A percentile compares a stretch with the other conserved stretches of the same genome.
These are phyloP conservation scores for Eustoma russellianum DNA, from an alignment of 257 asterid species.

Conservation along the genomic window DNA sequence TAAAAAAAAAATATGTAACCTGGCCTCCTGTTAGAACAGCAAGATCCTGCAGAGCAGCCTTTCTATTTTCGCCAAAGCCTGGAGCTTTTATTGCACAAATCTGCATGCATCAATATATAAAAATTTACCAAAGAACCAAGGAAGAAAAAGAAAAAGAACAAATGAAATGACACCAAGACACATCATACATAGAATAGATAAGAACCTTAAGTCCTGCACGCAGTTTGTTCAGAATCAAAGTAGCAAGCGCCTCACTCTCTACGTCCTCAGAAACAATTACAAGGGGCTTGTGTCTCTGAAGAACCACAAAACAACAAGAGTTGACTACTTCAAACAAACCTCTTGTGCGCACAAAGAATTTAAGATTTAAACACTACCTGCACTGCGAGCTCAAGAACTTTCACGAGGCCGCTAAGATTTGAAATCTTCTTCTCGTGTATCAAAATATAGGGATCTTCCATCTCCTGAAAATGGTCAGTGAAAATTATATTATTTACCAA, in stretches of 20 bases:
- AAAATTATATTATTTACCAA: neutral
- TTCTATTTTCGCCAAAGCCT: conserved; percentile 93
- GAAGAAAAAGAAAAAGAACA: neutral
- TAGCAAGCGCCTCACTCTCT: conserved; percentile 94
- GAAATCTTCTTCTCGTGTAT: conserved; percentile 91
- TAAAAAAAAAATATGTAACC: conserved; percentile 22
- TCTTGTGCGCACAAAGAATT: neutral
- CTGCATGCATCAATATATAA: conserved; percentile 23
- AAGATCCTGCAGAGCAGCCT: conserved; percentile 70
- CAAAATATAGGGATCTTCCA: conserved; percentile 80
- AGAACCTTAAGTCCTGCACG: conserved; percentile 88
- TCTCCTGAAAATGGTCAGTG: conserved; percentile 36
- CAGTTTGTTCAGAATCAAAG: conserved; percentile 83
- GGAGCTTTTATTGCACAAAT: conserved; percentile 96
- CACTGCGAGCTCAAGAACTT: conserved; percentile 74
- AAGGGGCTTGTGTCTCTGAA: conserved; percentile 78
- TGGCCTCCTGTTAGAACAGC: conserved; percentile 89
- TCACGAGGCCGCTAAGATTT: conserved; percentile 62
- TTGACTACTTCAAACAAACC: neutral
- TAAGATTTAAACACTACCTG: conserved; percentile 37
- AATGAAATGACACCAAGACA: neutral
- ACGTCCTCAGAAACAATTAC: conserved; percentile 85
- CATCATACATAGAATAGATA: neutral
- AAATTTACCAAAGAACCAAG: neutral
- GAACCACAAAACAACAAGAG: neutral